These are phyloP conservation scores for Moringa oleifera DNA, from an alignment of 345 rosid species.

Conservation along the genomic window DNA sequence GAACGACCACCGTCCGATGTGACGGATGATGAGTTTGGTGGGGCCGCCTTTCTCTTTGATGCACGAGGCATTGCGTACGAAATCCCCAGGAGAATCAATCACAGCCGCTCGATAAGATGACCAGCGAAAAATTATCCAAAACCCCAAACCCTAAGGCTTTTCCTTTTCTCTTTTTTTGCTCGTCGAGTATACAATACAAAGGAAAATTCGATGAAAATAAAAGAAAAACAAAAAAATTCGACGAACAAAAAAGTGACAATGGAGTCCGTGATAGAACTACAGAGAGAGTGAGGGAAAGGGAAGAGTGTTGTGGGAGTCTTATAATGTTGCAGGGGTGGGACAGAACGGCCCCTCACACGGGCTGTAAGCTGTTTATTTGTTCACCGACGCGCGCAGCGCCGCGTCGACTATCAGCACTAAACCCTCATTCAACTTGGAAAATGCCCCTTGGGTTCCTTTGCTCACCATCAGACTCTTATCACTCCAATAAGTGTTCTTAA, in stretches of 20 bases:
- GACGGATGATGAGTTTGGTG: slow-evolving; percentile 17
- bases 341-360: too few relatives aligned
- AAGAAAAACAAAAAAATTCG: too few relatives aligned
- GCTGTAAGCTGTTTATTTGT: too few relatives aligned
- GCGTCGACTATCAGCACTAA: too few relatives aligned
- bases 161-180: background rate
- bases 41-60: slow-evolving; percentile 41
- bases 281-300: background rate
- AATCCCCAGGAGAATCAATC: background rate
- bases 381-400: too few relatives aligned
- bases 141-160: slow-evolving; percentile 19
- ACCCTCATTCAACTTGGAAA: too few relatives aligned
- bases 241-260: background rate
- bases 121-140: background rate
- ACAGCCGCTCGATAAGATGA: slow-evolving; percentile 23
- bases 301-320: background rate
- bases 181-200: too few relatives aligned
- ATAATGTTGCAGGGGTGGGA: background rate
- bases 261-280: too few relatives aligned
- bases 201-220: too few relatives aligned
- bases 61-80: slow-evolving; percentile 35
- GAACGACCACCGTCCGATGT: slow-evolving; percentile 25
- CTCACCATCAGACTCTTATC: too few relatives aligned
- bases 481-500: too few relatives aligned
- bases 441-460: too few relatives aligned